Evolutionary conservation across 345 rosid species (phyloP).

Genomic region (Lepidium aucheri): DNA sequence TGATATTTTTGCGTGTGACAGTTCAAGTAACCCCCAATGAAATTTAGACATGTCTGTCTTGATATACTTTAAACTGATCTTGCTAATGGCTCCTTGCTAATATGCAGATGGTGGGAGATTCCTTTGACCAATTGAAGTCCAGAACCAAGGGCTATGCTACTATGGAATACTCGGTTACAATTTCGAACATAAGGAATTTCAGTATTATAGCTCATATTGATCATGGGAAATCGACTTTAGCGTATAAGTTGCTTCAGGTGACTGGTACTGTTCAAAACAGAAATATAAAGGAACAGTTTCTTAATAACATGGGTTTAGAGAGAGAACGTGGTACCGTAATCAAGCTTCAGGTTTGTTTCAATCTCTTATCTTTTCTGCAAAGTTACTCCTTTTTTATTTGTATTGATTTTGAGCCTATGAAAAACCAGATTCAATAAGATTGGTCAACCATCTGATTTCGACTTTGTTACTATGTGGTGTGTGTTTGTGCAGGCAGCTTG

Average conservation of each 20-base stretch:
- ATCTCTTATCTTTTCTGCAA: no score
- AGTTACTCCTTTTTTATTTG: background rate
- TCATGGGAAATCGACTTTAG: slow-evolving; percentile 94
- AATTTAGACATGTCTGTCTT: no score
- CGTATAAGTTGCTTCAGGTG: slow-evolving; percentile 85
- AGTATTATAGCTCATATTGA: slow-evolving; percentile 92
- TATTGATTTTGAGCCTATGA: background rate
- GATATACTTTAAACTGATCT: no score
- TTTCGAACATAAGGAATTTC: slow-evolving; percentile 77
- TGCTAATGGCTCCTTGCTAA: no score
- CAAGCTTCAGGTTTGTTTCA: slow-evolving; percentile 58
- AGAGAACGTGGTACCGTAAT: slow-evolving; percentile 97
- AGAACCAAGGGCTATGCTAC: no score
- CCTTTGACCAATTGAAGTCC: no score
- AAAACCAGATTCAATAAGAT: background rate
- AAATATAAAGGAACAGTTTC: slow-evolving; percentile 96
- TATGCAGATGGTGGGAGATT: no score
- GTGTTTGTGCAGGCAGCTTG: slow-evolving; percentile 67
- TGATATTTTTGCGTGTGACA: no score
- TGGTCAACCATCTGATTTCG: background rate
- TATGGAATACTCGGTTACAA: no score
- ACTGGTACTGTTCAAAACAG: slow-evolving; percentile 93
- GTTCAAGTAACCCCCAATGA: no score
- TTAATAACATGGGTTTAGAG: slow-evolving; percentile 98
- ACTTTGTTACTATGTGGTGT: background rate